phyloP scores from a whole-genome alignment of 495 filamentous ascomycete genomes.

The Echria macrotheca region DNA sequence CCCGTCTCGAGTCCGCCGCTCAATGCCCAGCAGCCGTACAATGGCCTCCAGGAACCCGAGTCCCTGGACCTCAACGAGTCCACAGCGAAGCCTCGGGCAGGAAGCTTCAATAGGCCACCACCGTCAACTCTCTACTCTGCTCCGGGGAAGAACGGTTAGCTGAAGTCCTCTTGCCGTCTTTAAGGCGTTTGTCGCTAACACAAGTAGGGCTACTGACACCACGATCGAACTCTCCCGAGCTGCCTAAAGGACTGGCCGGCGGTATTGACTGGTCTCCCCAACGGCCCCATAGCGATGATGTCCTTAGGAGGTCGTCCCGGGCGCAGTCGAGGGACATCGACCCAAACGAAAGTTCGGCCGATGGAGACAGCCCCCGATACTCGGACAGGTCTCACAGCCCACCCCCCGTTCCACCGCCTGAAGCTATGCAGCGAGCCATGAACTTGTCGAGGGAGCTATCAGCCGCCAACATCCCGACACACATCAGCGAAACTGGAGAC shows the following conservation, averaged over 20 bases:
- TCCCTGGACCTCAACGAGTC: conserved; percentile 62
- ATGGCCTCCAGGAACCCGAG: conserved; percentile 72
- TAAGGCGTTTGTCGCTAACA: no score
- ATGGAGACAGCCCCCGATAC: conserved; percentile 29
- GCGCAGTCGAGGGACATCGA: conserved; percentile 43
- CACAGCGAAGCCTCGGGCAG: conserved; percentile 29
- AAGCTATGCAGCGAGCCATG: conserved; percentile 78
- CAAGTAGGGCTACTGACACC: conserved; percentile 55
- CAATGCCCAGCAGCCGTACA: conserved; percentile 49
- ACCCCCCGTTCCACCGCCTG: conserved; percentile 64
- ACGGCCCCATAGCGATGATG: conserved; percentile 41
- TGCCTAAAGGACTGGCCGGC: conserved; percentile 38
- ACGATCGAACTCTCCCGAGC: conserved; percentile 56
- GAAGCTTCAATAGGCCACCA: conserved; percentile 31
- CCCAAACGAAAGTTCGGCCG: conserved; percentile 27
- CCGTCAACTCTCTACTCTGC: conserved; percentile 27
- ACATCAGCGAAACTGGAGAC: conserved; percentile 89
- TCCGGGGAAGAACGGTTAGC: conserved; percentile 26
- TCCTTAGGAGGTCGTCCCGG: conserved; percentile 31
- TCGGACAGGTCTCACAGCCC: conserved; percentile 66
- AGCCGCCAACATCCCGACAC: conserved; percentile 83
- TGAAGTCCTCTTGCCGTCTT: no score
- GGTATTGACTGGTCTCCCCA: conserved; percentile 40
- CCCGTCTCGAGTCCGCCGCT: conserved; percentile 74
- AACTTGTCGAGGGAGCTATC: conserved; percentile 83